Percentiles rank a stretch among this genome's conserved stretches.
Evolutionary conservation across 1,284 basidiomycete species (phyloP).

Genomic region (Pseudozyma tsukubaensis): DNA sequence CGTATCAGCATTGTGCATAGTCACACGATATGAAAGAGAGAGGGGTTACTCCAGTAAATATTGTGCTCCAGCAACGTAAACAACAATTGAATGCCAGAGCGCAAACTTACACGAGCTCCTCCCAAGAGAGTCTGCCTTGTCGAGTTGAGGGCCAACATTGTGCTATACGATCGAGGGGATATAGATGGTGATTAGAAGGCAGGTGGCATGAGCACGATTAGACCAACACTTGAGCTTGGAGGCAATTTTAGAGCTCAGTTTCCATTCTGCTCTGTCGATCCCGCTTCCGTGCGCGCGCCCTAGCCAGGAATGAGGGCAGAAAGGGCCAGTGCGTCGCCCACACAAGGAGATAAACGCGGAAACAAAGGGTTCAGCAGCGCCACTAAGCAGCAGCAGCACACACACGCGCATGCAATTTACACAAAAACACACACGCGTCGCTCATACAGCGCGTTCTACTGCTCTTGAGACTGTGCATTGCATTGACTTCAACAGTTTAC

Average conservation of each 20-base stretch:
- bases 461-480: too few species aligned
- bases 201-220: neutral
- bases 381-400: too few species aligned
- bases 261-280: neutral
- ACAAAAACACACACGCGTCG: constrained; percentile 7
- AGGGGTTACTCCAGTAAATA: neutral
- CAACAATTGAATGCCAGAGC: neutral
- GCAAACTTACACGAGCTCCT: constrained; percentile 30
- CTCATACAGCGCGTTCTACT: neutral
- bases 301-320: too few species aligned
- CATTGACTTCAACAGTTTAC: too few species aligned
- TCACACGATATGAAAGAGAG: neutral
- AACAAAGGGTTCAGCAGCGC: neutral
- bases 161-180: neutral
- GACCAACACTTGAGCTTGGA: constrained; percentile 1
- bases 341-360: too few species aligned
- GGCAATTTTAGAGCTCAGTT: constrained; percentile 28
- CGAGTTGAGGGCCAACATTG: constrained; percentile 27
- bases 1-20: too few species aligned
- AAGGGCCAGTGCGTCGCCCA: too few species aligned
- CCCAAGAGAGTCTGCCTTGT: constrained; percentile 24
- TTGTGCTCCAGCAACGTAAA: neutral
- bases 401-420: constrained; percentile 9
- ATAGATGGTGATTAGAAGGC: neutral
- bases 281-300: constrained; percentile 5